These are phyloP conservation scores for Tranzscheliella williamsii DNA, from an alignment of 1,284 basidiomycete species.

Conservation along the genomic window DNA sequence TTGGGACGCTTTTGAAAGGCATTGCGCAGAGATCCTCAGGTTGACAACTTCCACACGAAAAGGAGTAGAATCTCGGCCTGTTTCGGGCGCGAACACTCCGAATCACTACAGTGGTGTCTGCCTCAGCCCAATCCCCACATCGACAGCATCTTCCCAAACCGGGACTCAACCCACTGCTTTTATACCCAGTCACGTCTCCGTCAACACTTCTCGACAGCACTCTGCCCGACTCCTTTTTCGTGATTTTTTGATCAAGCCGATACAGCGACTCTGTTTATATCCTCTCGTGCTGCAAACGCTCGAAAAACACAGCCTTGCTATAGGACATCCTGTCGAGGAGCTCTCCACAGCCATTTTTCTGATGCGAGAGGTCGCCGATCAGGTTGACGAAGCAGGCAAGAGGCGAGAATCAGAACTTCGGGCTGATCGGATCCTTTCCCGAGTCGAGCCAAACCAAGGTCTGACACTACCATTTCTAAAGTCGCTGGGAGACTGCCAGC, in stretches of 20 bases:
- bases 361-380: constrained; percentile 51
- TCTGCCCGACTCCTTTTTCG: constrained; percentile 49
- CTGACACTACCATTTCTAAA: constrained; percentile 37
- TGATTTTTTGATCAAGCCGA: constrained; percentile 60
- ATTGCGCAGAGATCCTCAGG: constrained; percentile 46
- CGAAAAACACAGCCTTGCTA: constrained; percentile 41
- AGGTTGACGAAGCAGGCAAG: constrained; percentile 52
- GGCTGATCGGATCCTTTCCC: constrained; percentile 48
- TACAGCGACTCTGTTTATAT: constrained; percentile 58
- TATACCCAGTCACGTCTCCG: constrained; percentile 8
- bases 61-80: constrained; percentile 12
- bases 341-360: constrained; percentile 41
- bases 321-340: constrained; percentile 21
- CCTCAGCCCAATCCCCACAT: constrained; percentile 17
- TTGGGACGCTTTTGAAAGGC: constrained; percentile 53
- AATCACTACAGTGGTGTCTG: constrained; percentile 15
- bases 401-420: constrained; percentile 50
- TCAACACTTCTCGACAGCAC: constrained; percentile 18
- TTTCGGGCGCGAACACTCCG: constrained; percentile 29
- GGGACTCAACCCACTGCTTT: constrained; percentile 3
- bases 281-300: constrained; percentile 56
- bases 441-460: constrained; percentile 46
- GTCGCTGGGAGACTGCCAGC: constrained; percentile 49
- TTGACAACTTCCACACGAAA: constrained; percentile 11
- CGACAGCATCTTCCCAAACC: constrained; percentile 8